These are phyloP conservation scores for Endogone sp. DNA, from an alignment of 192 early-diverging fungal species.

Conservation along the genomic window DNA sequence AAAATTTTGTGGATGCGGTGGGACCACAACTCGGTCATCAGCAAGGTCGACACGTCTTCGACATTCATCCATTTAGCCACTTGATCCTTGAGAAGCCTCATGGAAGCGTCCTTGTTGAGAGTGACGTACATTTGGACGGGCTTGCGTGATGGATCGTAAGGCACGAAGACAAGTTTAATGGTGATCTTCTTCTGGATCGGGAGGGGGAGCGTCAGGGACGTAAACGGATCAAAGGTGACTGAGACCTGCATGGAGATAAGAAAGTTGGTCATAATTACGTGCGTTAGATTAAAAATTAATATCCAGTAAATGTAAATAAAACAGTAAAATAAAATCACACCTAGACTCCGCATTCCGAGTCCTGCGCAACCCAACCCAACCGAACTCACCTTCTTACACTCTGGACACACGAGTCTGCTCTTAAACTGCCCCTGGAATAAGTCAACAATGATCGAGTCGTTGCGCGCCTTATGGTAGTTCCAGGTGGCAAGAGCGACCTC, in stretches of 20 bases:
- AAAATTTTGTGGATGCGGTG: slow-evolving; percentile 54
- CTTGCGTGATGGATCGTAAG: slow-evolving; percentile 36
- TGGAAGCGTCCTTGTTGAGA: slow-evolving; percentile 59
- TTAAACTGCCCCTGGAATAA: slow-evolving; percentile 39
- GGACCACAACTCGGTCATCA: slow-evolving; percentile 48
- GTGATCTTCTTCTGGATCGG: slow-evolving; percentile 58
- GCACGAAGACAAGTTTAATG: slow-evolving; percentile 47
- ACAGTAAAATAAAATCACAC: slow-evolving; percentile 3
- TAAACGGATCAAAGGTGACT: slow-evolving; percentile 83
- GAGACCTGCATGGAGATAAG: slow-evolving; percentile 36
- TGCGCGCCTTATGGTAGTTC: slow-evolving; percentile 70
- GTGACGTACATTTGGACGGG: slow-evolving; percentile 46
- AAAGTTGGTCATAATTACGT: neutral
- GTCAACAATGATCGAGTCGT: slow-evolving; percentile 74
- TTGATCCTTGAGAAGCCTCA: slow-evolving; percentile 53
- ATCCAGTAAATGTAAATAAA: too few species aligned
- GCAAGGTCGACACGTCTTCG: slow-evolving; percentile 12
- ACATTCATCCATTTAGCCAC: slow-evolving; percentile 51
- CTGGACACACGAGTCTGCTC: slow-evolving; percentile 23
- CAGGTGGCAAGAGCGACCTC: slow-evolving; percentile 70
- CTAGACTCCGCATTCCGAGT: slow-evolving; percentile 10
- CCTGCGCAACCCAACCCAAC: slow-evolving; percentile 52
- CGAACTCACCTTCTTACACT: slow-evolving; percentile 69
- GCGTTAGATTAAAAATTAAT: neutral
- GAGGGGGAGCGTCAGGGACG: slow-evolving; percentile 72